A percentile compares a stretch with the other conserved stretches of the same genome.
Conservation (phyloP, 1,284 basidiomycete species). For the Trichosporon asahii region DNA sequence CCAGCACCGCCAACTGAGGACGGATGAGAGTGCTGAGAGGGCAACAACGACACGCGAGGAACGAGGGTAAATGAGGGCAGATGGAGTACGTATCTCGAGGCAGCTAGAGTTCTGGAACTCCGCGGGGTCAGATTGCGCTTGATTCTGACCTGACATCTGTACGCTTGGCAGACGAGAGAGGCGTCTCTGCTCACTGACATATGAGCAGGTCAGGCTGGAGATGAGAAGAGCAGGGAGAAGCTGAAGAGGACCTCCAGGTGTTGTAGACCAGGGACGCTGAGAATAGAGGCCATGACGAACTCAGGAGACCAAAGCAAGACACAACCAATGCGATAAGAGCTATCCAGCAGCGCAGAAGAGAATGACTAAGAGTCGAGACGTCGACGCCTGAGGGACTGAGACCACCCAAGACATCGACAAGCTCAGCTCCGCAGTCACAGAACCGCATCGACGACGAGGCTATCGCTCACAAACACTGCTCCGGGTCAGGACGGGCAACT, state of each 20-base stretch:
- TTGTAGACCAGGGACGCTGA: background rate
- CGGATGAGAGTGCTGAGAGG: too few species aligned
- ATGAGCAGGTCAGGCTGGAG: background rate
- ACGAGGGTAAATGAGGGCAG: background rate
- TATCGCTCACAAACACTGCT: background rate
- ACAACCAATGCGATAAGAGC: too few species aligned
- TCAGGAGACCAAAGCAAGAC: too few species aligned
- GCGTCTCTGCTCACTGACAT: too few species aligned
- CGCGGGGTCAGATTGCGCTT: background rate
- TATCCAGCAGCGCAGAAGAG: too few species aligned
- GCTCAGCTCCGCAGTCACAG: background rate
- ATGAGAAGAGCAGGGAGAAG: too few species aligned
- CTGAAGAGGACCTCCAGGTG: background rate
- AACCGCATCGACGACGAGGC: background rate
- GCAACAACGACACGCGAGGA: background rate
- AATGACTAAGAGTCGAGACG: too few species aligned
- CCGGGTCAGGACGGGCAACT: background rate
- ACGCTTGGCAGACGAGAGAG: background rate
- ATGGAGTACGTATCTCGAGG: background rate
- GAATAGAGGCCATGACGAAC: background rate
- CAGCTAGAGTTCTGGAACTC: background rate
- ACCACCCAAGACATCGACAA: background rate
- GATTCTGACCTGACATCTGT: too few species aligned
- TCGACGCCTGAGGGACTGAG: background rate
- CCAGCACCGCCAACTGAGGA: too few species aligned